Evolutionary conservation across 495 filamentous ascomycete species (phyloP).

Genomic region (Podospora didyma): DNA sequence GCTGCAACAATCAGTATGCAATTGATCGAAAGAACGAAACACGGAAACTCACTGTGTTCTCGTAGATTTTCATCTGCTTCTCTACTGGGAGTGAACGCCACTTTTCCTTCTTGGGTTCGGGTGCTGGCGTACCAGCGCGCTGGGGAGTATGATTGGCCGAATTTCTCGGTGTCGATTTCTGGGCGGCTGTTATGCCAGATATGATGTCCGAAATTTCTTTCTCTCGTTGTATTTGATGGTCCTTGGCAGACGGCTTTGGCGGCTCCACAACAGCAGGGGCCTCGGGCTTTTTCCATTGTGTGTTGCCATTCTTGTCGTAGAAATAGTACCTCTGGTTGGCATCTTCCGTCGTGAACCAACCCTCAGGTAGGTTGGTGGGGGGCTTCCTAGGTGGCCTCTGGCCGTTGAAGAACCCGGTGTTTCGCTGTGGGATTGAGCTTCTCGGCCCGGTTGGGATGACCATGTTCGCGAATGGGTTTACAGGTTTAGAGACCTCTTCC

Average conservation of each 20-base stretch:
- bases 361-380: constrained; percentile 60
- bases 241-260: constrained; percentile 61
- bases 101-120: constrained; percentile 70
- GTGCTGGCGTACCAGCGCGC: constrained; percentile 53
- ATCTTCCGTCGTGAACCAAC: constrained; percentile 73
- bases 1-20: constrained; percentile 43
- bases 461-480: constrained; percentile 31
- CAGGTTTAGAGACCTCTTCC: constrained; percentile 40
- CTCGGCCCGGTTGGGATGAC: constrained; percentile 61
- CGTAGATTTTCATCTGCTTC: constrained; percentile 89
- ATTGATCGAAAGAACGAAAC: not conserved
- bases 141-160: constrained; percentile 60
- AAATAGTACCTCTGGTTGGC: constrained; percentile 69
- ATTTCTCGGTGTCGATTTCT: constrained; percentile 46
- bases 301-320: constrained; percentile 68
- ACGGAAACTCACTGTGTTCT: constrained; percentile 67
- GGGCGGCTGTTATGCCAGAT: constrained; percentile 66
- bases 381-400: constrained; percentile 52
- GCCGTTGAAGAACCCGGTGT: constrained; percentile 52
- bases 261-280: constrained; percentile 60
- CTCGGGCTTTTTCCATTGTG: constrained; percentile 76
- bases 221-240: constrained; percentile 43
- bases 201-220: constrained; percentile 77
- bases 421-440: constrained; percentile 60
- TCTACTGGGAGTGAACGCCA: constrained; percentile 77